Evolutionary conservation across 148 eudicot genomes (phyloP).

Genomic region (Rheum nobile): DNA sequence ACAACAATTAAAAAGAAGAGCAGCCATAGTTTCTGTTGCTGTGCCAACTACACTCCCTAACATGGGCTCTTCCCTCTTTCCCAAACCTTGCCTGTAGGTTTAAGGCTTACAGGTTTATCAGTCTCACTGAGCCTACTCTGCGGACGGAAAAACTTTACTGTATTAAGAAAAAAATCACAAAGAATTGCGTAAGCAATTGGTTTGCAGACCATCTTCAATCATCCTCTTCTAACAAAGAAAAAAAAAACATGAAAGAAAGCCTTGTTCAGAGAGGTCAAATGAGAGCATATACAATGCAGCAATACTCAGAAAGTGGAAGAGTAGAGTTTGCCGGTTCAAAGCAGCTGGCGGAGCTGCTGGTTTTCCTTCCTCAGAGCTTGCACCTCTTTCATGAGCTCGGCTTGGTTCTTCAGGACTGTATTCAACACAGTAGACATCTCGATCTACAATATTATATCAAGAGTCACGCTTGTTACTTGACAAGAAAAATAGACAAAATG

Average conservation of each 20-base stretch:
- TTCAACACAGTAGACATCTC: conserved; percentile 57
- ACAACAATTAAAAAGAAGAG: not conserved
- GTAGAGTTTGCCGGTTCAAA: conserved; percentile 22
- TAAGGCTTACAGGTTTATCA: not conserved
- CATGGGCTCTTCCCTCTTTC: not conserved
- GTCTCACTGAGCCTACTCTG: not conserved
- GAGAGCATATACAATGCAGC: not conserved
- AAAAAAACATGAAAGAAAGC: not conserved
- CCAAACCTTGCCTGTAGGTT: not conserved
- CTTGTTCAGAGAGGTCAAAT: not conserved
- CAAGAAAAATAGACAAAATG: not conserved
- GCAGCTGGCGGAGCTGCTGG: conserved; percentile 62
- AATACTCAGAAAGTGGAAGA: not conserved
- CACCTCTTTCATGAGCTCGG: conserved; percentile 65
- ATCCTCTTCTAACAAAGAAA: not conserved
- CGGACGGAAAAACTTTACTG: too few relatives aligned
- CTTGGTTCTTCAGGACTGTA: conserved; percentile 61
- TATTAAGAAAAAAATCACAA: not conserved
- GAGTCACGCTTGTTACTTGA: not conserved
- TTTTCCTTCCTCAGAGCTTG: conserved; percentile 57
- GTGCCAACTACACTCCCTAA: not conserved
- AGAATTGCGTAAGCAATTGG: not conserved
- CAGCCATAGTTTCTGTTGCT: not conserved
- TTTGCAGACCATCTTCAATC: too few relatives aligned
- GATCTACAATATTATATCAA: conserved; percentile 29